Evolutionary conservation across 208 protist species (phyloP).

Genomic region (Crithidia sp.): DNA sequence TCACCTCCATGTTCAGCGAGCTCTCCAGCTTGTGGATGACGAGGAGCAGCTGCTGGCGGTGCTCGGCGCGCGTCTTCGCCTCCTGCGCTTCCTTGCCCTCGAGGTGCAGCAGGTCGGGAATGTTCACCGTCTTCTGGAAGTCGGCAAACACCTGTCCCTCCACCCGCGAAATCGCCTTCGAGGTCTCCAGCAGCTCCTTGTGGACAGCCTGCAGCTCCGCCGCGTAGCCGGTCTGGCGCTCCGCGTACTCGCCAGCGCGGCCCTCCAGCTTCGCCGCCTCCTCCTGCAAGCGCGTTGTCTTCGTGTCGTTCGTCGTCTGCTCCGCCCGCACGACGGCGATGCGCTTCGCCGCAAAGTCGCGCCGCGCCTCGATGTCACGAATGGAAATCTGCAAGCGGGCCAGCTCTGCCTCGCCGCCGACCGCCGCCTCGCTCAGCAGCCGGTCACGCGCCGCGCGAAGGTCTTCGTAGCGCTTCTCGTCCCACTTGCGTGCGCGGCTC

Average conservation of each 20-base stretch:
- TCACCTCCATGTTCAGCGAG: constrained; percentile 72
- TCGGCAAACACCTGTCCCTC: constrained; percentile 90
- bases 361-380: constrained; percentile 68
- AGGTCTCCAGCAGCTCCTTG: constrained; percentile 56
- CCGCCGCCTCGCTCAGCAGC: constrained; percentile 67
- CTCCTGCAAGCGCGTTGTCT: constrained; percentile 41
- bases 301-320: constrained; percentile 37
- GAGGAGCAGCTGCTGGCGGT: constrained; percentile 75
- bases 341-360: constrained; percentile 60
- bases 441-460: constrained; percentile 73
- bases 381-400: constrained; percentile 69
- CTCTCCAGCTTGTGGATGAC: constrained; percentile 81
- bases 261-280: constrained; percentile 34
- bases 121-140: constrained; percentile 87
- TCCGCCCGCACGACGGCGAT: constrained; percentile 52
- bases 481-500: constrained; percentile 90
- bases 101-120: constrained; percentile 89
- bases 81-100: constrained; percentile 73
- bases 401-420: constrained; percentile 73
- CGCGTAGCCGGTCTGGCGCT: constrained; percentile 27
- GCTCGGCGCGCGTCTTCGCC: constrained; percentile 59
- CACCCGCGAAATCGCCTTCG: constrained; percentile 59
- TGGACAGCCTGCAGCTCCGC: constrained; percentile 45
- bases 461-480: constrained; percentile 90
- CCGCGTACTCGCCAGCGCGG: constrained; percentile 17